Conservation (phyloP, 2,329 filamentous ascomycete species). For the Corinectria fuckeliana region DNA sequence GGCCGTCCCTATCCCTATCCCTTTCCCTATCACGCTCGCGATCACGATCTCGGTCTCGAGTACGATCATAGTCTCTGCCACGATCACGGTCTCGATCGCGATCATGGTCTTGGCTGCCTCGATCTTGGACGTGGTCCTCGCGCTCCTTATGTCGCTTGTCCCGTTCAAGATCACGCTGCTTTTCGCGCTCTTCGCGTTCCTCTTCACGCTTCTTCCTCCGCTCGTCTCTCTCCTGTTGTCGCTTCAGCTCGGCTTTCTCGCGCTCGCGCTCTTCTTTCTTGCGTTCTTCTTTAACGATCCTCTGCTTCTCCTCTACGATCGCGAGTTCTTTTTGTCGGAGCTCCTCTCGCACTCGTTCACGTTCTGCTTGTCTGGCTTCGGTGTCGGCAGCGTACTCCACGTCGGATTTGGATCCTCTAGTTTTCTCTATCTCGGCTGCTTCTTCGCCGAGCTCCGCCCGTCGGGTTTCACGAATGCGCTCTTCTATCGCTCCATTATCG, state of each 20-base stretch:
- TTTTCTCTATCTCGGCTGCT: conserved; percentile 68
- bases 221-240: conserved; percentile 58
- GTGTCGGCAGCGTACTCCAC: conserved; percentile 75
- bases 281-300: conserved; percentile 63
- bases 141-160: conserved; percentile 50
- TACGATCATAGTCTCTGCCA: conserved; percentile 39
- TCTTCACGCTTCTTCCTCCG: conserved; percentile 58
- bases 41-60: conserved; percentile 40
- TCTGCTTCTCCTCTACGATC: conserved; percentile 66
- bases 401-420: conserved; percentile 74
- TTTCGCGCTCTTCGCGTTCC: conserved; percentile 62
- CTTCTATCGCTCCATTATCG: conserved; percentile 70
- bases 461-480: conserved; percentile 72
- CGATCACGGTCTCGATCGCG: conserved; percentile 42
- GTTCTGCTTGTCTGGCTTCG: conserved; percentile 62
- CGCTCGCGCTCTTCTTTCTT: conserved; percentile 56
- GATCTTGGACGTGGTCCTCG: conserved; percentile 47
- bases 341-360: conserved; percentile 67
- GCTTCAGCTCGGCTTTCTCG: conserved; percentile 57
- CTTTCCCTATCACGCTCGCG: conserved; percentile 36
- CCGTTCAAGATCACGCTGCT: conserved; percentile 48
- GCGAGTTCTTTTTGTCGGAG: conserved; percentile 64
- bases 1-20: conserved; percentile 42
- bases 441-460: conserved; percentile 73
- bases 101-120: conserved; percentile 43